phyloP scores from a whole-genome alignment of 2,329 filamentous ascomycete species.

The Truncatella angustata region DNA sequence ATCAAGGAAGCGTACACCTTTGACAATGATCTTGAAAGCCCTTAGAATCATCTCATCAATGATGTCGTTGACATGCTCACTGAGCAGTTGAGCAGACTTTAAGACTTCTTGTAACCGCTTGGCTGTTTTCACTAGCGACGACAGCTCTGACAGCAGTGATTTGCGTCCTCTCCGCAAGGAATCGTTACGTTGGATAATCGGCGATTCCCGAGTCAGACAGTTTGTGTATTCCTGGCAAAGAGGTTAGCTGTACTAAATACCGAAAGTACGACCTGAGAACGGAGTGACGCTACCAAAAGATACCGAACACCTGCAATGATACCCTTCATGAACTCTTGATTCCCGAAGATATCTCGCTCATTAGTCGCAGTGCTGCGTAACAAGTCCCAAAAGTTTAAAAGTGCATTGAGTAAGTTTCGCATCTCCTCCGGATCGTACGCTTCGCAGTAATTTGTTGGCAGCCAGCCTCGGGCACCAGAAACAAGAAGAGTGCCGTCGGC shows the following conservation, averaged over 20 bases:
- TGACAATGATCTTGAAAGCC: conserved; percentile 90
- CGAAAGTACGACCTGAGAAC: too few species aligned
- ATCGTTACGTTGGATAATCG: conserved; percentile 72
- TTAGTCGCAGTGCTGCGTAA: conserved; percentile 74
- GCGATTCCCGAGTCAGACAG: conserved; percentile 80
- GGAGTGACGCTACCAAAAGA: conserved; percentile 67
- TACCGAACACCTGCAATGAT: conserved; percentile 91
- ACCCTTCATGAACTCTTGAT: conserved; percentile 91
- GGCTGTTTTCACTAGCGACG: conserved; percentile 82
- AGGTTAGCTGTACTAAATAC: too few species aligned
- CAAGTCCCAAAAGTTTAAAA: conserved; percentile 91
- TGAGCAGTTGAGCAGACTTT: conserved; percentile 41
- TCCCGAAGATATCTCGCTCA: conserved; percentile 76
- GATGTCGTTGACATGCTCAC: conserved; percentile 67
- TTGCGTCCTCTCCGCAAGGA: conserved; percentile 79
- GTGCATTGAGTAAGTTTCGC: conserved; percentile 76
- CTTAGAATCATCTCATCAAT: conserved; percentile 92
- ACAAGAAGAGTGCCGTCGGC: conserved; percentile 89
- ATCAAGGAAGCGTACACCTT: conserved; percentile 87
- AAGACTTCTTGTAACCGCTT: conserved; percentile 80
- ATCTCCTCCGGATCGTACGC: conserved; percentile 88
- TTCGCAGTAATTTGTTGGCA: conserved; percentile 98
- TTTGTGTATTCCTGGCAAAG: conserved; percentile 74
- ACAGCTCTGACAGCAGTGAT: conserved; percentile 83
- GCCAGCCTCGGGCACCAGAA: conserved; percentile 86